phyloP scores from a whole-genome alignment of 169 alveolate genomes.

The Babesia microti region DNA sequence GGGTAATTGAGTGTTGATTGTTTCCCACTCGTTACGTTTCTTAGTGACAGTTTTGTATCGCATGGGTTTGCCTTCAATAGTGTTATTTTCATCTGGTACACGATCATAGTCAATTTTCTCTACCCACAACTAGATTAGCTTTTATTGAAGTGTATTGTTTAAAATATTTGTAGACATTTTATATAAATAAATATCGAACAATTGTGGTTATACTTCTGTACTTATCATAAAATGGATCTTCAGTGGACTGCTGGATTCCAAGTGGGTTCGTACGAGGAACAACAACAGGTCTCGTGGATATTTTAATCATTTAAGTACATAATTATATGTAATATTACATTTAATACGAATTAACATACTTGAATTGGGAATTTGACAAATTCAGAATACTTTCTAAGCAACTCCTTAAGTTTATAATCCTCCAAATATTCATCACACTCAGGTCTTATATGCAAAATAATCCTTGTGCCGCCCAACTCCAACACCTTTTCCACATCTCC shows the following conservation, averaged over 20 bases:
- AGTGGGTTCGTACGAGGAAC: constrained; percentile 28
- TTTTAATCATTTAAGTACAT: no score
- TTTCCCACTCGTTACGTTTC: constrained; percentile 73
- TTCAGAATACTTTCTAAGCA: constrained; percentile 85
- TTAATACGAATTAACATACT: constrained; percentile 32
- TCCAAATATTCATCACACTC: constrained; percentile 93
- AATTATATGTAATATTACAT: background rate
- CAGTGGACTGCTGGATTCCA: constrained; percentile 24
- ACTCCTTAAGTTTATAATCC: constrained; percentile 82
- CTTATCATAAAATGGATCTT: constrained; percentile 8
- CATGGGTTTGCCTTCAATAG: constrained; percentile 60
- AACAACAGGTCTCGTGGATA: constrained; percentile 19
- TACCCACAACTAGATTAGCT: constrained; percentile 71
- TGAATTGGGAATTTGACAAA: constrained; percentile 92
- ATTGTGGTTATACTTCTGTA: background rate
- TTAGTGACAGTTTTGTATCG: constrained; percentile 67
- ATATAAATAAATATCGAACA: background rate
- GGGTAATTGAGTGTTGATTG: constrained; percentile 88
- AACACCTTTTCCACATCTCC: constrained; percentile 79
- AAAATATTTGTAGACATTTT: background rate
- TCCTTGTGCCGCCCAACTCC: constrained; percentile 88
- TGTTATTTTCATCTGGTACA: constrained; percentile 67
- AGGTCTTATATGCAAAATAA: constrained; percentile 87
- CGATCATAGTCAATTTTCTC: constrained; percentile 74
- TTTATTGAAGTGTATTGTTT: background rate